Percentiles rank a stretch among this genome's conserved stretches.
Evolutionary conservation across 345 rosid species (phyloP).

Genomic region (Populus alba): DNA sequence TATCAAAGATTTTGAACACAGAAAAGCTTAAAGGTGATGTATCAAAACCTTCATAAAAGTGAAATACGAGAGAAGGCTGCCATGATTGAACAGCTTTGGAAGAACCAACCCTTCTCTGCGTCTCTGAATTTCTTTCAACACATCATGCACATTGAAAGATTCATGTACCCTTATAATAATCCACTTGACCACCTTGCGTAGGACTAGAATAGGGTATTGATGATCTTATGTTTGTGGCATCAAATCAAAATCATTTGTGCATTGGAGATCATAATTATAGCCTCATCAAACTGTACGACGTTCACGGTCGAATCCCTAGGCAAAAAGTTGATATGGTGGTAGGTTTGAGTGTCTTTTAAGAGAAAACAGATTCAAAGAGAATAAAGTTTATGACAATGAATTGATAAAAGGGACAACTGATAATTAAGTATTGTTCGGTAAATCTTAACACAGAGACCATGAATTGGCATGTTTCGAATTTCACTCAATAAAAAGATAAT

Average conservation of each 20-base stretch:
- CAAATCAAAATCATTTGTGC: conserved; percentile 32
- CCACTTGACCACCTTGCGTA: background rate
- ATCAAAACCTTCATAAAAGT: conserved; percentile 3
- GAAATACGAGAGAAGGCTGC: conserved; percentile 26
- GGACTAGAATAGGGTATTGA: background rate
- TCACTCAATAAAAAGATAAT: background rate
- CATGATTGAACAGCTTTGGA: conserved; percentile 19
- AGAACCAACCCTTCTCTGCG: conserved; percentile 9
- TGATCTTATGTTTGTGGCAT: conserved; percentile 10
- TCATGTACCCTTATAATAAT: background rate
- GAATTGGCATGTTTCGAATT: background rate
- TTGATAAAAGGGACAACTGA: conserved; percentile 18
- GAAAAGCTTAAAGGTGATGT: background rate
- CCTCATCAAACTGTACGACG: conserved; percentile 24
- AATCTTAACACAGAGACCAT: background rate
- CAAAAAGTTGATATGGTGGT: conserved; percentile 9
- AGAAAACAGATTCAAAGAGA: background rate
- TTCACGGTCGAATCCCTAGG: conserved; percentile 36
- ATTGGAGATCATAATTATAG: conserved; percentile 9
- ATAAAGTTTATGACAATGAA: background rate
- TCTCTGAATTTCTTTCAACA: background rate
- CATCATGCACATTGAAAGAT: background rate
- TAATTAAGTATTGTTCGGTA: conserved; percentile 3
- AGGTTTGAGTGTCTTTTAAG: background rate
- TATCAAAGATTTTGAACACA: background rate